Evolutionary conservation across 2,329 filamentous ascomycete species (phyloP).

Genomic region (Monosporascus ibericus): DNA sequence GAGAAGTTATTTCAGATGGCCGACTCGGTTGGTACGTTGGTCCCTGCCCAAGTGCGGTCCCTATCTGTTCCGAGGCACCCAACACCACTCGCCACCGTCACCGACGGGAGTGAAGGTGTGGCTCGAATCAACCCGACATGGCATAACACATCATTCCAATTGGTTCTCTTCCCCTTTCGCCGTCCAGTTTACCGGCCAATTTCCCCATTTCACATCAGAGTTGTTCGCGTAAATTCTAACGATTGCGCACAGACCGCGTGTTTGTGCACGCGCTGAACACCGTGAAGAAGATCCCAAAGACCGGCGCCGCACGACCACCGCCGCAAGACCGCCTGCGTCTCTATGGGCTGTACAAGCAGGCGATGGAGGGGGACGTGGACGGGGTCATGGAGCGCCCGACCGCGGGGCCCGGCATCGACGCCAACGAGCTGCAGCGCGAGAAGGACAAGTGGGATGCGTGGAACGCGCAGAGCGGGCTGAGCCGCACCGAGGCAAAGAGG

Average conservation of each 20-base stretch:
- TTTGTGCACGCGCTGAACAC: slow-evolving; percentile 99
- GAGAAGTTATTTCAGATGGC: slow-evolving; percentile 29
- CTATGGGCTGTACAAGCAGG: slow-evolving; percentile 98
- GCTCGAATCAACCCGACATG: not conserved
- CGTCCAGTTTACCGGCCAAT: not conserved
- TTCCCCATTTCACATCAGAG: not conserved
- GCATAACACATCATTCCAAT: not conserved
- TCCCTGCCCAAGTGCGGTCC: slow-evolving; percentile 8
- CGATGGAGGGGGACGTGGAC: slow-evolving; percentile 96
- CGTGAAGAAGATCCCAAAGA: slow-evolving; percentile 94
- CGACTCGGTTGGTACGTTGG: slow-evolving; percentile 45
- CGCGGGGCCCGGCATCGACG: slow-evolving; percentile 37
- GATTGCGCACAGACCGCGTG: slow-evolving; percentile 67
- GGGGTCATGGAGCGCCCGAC: slow-evolving; percentile 84
- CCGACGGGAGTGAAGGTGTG: not conserved
- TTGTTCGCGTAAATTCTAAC: no score
- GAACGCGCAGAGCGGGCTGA: slow-evolving; percentile 79
- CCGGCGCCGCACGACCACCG: slow-evolving; percentile 82
- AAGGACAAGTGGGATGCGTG: slow-evolving; percentile 86
- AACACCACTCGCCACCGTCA: not conserved
- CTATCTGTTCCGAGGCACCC: slow-evolving; percentile 8
- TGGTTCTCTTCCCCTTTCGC: not conserved
- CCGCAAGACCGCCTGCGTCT: slow-evolving; percentile 79
- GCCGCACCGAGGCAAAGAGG: slow-evolving; percentile 86
- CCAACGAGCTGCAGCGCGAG: slow-evolving; percentile 52